Base-by-base conservation (phyloP, 2,329 filamentous ascomycete species). In the Lasiodiplodia hormozganensis region DNA sequence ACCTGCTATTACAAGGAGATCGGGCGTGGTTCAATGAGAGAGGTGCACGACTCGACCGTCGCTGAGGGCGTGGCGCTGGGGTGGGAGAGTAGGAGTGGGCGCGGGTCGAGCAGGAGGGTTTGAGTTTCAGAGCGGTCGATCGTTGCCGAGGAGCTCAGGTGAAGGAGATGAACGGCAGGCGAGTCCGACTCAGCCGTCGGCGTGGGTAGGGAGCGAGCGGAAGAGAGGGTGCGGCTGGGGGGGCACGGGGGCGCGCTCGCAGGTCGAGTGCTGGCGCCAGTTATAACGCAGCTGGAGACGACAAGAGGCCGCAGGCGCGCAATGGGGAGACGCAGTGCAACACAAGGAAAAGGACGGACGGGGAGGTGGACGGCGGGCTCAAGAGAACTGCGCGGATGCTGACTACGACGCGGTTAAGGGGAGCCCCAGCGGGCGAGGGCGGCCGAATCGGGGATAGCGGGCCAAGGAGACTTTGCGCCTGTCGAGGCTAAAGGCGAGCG, bases 1-100 rank as follows among this genome's bases (percentile, higher is more conserved):
- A 79, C 76, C 73, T 66, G 53, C 43, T 68, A 69, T 69, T 69
- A 69, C 57, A 70, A 70, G 49, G 52, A 56, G 21, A 65, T 62
- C 62, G 51, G 36, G 34, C 49, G 49, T 31, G 49, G 36, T 53
- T 54, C 53, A 62, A 58, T 68, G 65, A 62, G 65, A 28, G 65
- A 68, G 56, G 31, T 68, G 43, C 53, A 68, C 65, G 65, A 67
- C 53, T 58, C 65, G 28, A 53, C 40, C 34, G 65, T 53, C 65
- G 54, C 31, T 28, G 49, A 16, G 47, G 31, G 43, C 60, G 58
- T 52, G 47, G 60, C 53, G 65, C 65, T 58, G 53, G 43, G 47
- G 25, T 43, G 21, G 66, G 14, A 16, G 57, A 56, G 67, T 60
- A 43, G 25, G 47, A 64, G 60, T 64, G 60, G 43, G 28, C 28